These are phyloP conservation scores for Pichia sp. DNA, from an alignment of 1,139 yeast species.

Conservation along the genomic window DNA sequence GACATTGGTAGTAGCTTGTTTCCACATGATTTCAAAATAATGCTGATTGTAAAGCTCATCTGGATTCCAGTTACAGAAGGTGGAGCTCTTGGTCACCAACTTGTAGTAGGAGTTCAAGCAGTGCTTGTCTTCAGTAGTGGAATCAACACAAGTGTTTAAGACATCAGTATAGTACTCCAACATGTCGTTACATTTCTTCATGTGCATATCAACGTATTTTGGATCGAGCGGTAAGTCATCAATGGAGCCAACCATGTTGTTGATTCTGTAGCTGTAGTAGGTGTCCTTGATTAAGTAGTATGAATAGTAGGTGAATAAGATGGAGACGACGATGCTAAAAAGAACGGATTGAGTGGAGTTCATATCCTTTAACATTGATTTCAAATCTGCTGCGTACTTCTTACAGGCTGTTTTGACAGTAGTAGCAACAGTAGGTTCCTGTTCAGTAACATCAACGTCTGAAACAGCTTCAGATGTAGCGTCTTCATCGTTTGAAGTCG, in stretches of 20 bases:
- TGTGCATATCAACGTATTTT: slow-evolving; percentile 2
- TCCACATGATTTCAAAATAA: background rate
- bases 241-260: slow-evolving; percentile 7
- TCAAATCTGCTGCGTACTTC: too few species aligned
- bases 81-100: background rate
- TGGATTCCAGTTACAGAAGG: slow-evolving; percentile 12
- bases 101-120: background rate
- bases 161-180: background rate
- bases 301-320: background rate
- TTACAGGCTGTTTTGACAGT: too few species aligned
- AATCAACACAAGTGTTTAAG: slow-evolving; percentile 1
- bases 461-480: background rate
- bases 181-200: slow-evolving; percentile 2
- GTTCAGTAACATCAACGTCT: too few species aligned
- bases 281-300: background rate
- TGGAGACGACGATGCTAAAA: too few species aligned
- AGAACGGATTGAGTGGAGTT: too few species aligned
- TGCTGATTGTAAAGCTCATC: background rate
- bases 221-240: slow-evolving; percentile 8
- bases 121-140: background rate
- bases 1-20: background rate
- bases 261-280: slow-evolving; percentile 2
- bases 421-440: too few species aligned
- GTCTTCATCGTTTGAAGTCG: background rate
- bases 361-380: too few species aligned